Base-by-base conservation (phyloP, 768 basidiomycete species). In the Auriscalpium microsporum region DNA sequence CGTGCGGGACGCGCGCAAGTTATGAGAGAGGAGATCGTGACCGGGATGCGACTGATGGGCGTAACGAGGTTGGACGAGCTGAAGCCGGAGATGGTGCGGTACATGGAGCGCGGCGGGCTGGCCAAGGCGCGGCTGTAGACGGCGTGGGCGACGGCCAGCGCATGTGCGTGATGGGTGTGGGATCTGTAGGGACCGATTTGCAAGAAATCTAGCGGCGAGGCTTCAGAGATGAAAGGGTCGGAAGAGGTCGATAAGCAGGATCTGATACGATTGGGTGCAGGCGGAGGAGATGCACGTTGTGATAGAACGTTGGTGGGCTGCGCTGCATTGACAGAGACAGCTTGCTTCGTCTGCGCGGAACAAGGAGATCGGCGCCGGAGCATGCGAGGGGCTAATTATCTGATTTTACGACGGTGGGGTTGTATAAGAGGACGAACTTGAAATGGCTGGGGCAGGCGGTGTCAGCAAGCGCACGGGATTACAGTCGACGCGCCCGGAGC, bases 21-120 rank as follows among this genome's bases (percentile, higher is more conserved):
- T 51, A 58, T 76, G 57, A 62, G 73, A 53, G 67, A 68, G 46
- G 75, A 76, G 59, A 74, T 76, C 42, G 61, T 67, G 42, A 64
- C 71, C 36, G 69, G 72, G 21, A 71, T 76, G 72, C 64, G 71
- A 17, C 57, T 76, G 45, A 52, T 76, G 23, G 75, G 75, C 1
- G 73, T 70, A 10, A 75, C 69, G 52, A 61, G 64, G n/a, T 34
- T 76, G 8, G 68, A 69, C 7, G 61, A 75, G 48, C 62, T 76
- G 28, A 67, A 63, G 14, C 70, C 72, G 8, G 70, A 71, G 57
- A 64, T 73, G 57, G 66, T 76, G 4, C 68, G 71, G 45, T 68
- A 60, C 37, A 50, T 46, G 17, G 45, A 35, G 45, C 16, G 7
- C 28, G 51, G 47, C 10, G 28, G 10, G 33, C 45, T 36, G 34